These are phyloP conservation scores for Ophiostoma tasmaniense DNA, from an alignment of 2,329 filamentous ascomycete species.

Conservation along the genomic window DNA sequence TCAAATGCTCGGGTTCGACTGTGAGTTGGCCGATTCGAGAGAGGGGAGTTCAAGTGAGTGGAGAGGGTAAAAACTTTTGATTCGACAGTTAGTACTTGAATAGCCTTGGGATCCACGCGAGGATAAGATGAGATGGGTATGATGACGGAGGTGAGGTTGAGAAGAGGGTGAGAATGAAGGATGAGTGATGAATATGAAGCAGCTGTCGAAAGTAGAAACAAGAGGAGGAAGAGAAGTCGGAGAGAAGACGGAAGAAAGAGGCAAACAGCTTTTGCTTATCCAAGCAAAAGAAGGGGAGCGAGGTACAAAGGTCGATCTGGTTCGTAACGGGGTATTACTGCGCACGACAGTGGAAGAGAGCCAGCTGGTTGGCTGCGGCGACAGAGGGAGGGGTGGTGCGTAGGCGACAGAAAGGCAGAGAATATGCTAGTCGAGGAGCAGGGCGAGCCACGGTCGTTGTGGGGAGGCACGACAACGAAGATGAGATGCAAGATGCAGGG, in stretches of 20 bases:
- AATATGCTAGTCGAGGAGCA: conserved; percentile 15
- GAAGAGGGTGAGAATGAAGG: neutral
- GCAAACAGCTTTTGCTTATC: conserved; percentile 16
- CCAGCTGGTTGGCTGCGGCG: neutral
- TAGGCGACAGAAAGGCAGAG: conserved; percentile 17
- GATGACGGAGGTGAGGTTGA: neutral
- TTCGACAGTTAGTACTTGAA: neutral
- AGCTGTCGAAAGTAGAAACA: neutral
- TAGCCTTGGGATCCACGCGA: neutral
- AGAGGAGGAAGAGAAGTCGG: neutral
- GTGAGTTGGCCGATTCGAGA: neutral
- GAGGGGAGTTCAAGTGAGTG: neutral
- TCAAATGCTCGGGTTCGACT: neutral
- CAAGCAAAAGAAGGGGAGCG: conserved; percentile 10
- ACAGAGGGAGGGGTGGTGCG: neutral
- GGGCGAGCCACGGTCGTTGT: neutral
- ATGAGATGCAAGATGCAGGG: neutral
- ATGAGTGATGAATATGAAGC: neutral
- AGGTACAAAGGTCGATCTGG: neutral
- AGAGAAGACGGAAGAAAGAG: conserved; percentile 9
- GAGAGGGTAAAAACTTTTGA: conserved; percentile 2
- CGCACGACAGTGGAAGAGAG: neutral
- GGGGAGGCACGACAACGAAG: neutral
- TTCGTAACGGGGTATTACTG: conserved; percentile 5
- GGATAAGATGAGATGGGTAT: neutral